These are phyloP conservation scores for Nyctanthes arbortristis DNA, from an alignment of 257 asterid genomes.

Conservation along the genomic window DNA sequence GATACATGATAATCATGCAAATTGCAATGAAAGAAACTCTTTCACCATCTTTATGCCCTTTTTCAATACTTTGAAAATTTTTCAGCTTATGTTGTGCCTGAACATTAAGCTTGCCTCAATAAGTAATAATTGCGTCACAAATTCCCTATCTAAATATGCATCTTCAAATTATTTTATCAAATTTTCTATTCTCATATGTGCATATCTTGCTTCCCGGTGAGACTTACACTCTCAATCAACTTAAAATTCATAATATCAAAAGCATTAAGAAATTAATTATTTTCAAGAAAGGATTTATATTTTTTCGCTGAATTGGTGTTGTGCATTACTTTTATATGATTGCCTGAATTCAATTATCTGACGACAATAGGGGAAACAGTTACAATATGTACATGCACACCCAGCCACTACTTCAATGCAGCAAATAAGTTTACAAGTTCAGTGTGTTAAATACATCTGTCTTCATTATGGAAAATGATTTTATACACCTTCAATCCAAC, in stretches of 20 bases:
- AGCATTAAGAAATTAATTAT: neutral
- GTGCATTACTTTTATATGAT: slow-evolving; percentile 5
- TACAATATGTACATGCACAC: neutral
- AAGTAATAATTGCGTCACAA: neutral
- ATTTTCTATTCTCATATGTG: neutral
- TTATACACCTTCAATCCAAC: slow-evolving; percentile 90
- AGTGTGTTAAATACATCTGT: slow-evolving; percentile 9
- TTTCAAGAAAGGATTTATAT: neutral
- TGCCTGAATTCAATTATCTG: neutral
- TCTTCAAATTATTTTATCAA: slow-evolving; percentile 3
- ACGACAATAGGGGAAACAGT: neutral
- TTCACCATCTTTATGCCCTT: neutral
- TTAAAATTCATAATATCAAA: neutral
- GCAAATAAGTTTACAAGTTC: neutral
- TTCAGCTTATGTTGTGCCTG: slow-evolving; percentile 3
- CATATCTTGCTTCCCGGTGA: slow-evolving; percentile 2
- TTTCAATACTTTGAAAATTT: neutral
- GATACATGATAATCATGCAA: neutral
- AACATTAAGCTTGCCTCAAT: slow-evolving; percentile 16
- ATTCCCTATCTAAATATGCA: slow-evolving; percentile 21
- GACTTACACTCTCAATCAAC: neutral
- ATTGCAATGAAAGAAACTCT: slow-evolving; percentile 14
- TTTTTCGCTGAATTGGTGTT: neutral
- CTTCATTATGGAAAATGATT: slow-evolving; percentile 2
- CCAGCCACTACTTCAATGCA: neutral